Evolutionary conservation across 1,284 basidiomycete species (phyloP), one percentile per base, ranked within the genome.

Genomic region (Ganoderma lingzhi): DNA sequence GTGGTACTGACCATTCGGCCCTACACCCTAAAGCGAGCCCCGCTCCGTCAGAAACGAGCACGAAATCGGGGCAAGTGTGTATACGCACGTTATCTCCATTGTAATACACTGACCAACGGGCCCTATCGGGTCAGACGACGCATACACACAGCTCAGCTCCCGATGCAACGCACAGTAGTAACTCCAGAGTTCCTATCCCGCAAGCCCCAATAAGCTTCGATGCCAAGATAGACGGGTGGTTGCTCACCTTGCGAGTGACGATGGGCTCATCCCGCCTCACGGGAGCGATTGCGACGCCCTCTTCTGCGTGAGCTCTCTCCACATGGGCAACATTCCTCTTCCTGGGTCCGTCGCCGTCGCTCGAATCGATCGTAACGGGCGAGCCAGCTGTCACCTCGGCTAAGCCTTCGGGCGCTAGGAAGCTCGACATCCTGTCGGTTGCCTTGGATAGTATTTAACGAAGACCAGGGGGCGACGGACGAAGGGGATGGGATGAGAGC

Each of bases 31-130:
- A 68, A 48, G 37, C 9, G 23, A 12, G 19, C 35, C 19, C 23
- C 32, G 19, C 14, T 9, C 65, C 48, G 39, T 51, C 10, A 51
- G 62, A n/a, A 32, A 44, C 39, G 4, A n/a, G 58, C 41, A 19
- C 59, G 64, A 48, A 45, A 45, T 28, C 70, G 68, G 62, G 41
- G 19, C 65, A 59, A 15, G 55, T 8, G 28, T n/a, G 30, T 23
- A 2, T 35, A 76, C 84, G 42, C 74, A 90, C 90, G 77, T 91
- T 91, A 71, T 91, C 87, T 64, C 90, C 90, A 67, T 92, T 93
- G 79, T 88, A 90, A 76, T 92, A 92, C 67, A 91, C 90, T 91
- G 70, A 35, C 3, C 6, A 14, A 59, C 30, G 55, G 12, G 35
- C 32, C 48, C 15, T 19, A 32, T 6, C 4, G 5, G 3, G 32